A percentile compares a stretch with the other conserved stretches of the same genome.
Evolutionary conservation across 2,329 filamentous ascomycete species (phyloP).

Genomic region (Endoconidiophora polonica): DNA sequence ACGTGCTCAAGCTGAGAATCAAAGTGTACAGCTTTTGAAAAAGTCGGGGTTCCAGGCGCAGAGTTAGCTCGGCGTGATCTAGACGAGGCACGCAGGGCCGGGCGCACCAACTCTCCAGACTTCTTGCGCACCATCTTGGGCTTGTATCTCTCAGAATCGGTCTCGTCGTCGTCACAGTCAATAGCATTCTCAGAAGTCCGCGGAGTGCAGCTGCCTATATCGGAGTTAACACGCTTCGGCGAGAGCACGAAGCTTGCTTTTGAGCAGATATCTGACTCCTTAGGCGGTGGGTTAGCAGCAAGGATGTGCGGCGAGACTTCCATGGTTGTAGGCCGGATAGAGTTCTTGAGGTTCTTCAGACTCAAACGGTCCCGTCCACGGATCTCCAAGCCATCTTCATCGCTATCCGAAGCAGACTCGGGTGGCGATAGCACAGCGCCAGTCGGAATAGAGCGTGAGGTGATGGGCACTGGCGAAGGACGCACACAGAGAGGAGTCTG

Average conservation of each 20-base stretch:
- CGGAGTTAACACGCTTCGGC: constrained; percentile 39
- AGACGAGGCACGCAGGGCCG: constrained; percentile 55
- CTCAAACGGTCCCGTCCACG: constrained; percentile 34
- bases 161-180: constrained; percentile 44
- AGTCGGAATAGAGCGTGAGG: constrained; percentile 57
- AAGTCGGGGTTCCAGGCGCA: constrained; percentile 94
- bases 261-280: constrained; percentile 21
- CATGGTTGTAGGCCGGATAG: constrained; percentile 41
- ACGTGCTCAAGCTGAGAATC: constrained; percentile 94
- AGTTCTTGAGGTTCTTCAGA: constrained; percentile 58
- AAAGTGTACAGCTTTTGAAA: constrained; percentile 95
- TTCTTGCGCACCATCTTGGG: constrained; percentile 96
- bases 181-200: constrained; percentile 33
- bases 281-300: constrained; percentile 27
- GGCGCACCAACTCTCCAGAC: constrained; percentile 88
- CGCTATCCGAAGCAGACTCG: constrained; percentile 52
- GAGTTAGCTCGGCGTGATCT: constrained; percentile 75
- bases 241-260: constrained; percentile 16
- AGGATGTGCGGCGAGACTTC: constrained; percentile 15
- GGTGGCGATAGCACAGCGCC: constrained; percentile 83
- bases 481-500: constrained; percentile 45
- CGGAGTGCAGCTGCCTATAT: constrained; percentile 26
- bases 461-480: constrained; percentile 70
- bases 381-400: constrained; percentile 45
- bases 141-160: constrained; percentile 45